Base-by-base conservation (phyloP, 176 grass and related monocot species). In the Avena atlantica region DNA sequence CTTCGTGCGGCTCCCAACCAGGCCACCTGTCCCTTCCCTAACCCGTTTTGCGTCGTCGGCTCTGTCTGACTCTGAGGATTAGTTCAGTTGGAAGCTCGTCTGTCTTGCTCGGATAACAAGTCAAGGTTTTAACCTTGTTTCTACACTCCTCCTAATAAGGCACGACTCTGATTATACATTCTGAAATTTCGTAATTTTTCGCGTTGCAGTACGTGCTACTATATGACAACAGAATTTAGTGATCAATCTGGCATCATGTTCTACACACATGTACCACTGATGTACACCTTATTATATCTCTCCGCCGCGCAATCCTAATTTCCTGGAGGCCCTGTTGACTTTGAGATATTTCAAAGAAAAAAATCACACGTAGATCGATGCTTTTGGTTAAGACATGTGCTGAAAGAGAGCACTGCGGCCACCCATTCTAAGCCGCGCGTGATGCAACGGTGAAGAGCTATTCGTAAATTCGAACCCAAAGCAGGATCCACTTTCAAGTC, bases 11-110 rank as follows among this genome's bases (percentile, higher is more conserved):
- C 8, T 37, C 50, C 57, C 1, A 9, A 12, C 58, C 8, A 1
- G 10, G 89, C 70, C 81, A 87, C 34, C 20, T 84, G 85, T 84
- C 75, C 74, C 63, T 29, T n/a, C 44, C 6, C 42, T 66, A 78
- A 17, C 20, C 20, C 51, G 55, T 57, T 57, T 40, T 66, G 45
- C 19, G 25, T 62, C 20, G 31, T 34, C 31, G 31, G 31, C 31
- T 34, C 15, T 27, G 16, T 2, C 31, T 34, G 31, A 7, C 40
- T 42, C 40, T 42, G 40, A 42, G 40, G 40, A 42, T 42, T 42
- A 42, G 31, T 8, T 44, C 8, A 8, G 29, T 68, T 68, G 65
- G 14, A 68, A 17, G 65, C 6, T 68, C 9, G 12, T 63, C 2
- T 12, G 12, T 25, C 21, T 8, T 45, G 44, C 45, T 74, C 42